Conservation (phyloP, 352 stramenopile species). For the Globisporangium mamillatum region DNA sequence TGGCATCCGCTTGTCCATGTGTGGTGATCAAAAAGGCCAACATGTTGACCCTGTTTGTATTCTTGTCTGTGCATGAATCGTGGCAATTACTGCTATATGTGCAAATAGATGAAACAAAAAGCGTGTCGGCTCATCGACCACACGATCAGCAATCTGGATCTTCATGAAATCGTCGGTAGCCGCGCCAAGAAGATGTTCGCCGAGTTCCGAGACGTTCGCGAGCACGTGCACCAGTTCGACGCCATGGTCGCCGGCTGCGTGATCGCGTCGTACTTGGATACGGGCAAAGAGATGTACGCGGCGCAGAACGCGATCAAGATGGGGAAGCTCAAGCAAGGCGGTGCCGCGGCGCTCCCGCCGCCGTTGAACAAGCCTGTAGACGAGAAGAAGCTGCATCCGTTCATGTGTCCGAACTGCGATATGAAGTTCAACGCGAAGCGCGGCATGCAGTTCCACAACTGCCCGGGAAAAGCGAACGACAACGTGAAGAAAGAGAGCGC, state of each 20-base stretch:
- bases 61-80: constrained; percentile 16
- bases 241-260: constrained; percentile 88
- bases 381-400: constrained; percentile 86
- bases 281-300: constrained; percentile 83
- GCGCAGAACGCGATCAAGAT: constrained; percentile 78
- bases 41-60: constrained; percentile 17
- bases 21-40: constrained; percentile 21
- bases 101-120: constrained; percentile 91
- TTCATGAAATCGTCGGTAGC: constrained; percentile 95
- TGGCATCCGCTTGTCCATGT: not conserved
- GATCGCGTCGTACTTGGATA: constrained; percentile 85
- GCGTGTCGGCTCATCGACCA: constrained; percentile 86
- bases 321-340: constrained; percentile 51
- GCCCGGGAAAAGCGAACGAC: constrained; percentile 43
- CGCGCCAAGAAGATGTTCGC: constrained; percentile 96
- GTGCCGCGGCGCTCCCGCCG: constrained; percentile 41
- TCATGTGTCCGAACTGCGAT: constrained; percentile 73
- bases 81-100: constrained; percentile 75
- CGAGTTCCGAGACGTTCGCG: constrained; percentile 94
- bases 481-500: constrained; percentile 24
- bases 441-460: constrained; percentile 87
- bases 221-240: constrained; percentile 95
- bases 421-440: constrained; percentile 87
- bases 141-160: constrained; percentile 92
- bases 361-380: constrained; percentile 78